Base-by-base conservation (phyloP, 768 basidiomycete genomes). In the Auricularia heimuer region DNA sequence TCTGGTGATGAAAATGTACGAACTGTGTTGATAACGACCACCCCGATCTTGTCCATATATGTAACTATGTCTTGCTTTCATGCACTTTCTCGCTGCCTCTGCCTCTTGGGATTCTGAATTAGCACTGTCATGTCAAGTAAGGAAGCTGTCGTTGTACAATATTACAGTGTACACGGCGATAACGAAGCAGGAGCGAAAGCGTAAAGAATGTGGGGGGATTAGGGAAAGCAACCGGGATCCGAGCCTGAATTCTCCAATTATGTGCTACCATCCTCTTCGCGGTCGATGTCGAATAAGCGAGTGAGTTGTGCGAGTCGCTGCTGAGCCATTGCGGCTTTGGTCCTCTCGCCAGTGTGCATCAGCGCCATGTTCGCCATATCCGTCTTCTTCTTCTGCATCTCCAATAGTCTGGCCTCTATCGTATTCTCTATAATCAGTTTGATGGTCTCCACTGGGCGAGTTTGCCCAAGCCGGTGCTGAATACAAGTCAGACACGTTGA, bases 401-500 rank as follows among this genome's bases (percentile, higher is more conserved):
- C 89, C 61, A 98, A 82, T 70, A 99, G 82, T 64, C 89, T 87
- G 64, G 86, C 89, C 77, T 99, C 97, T 74, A 99, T 97, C 35
- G 93, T 89, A 70, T 94, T 87, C 73, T 92, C 87, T 69, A 98
- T 97, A 72, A 99, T 93, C 65, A 95, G 82, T 74, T 95, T 97
- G 71, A 96, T 81, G 0, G 94, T 94, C 14, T 88, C 88, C 14
- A 99, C 97, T 0, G 93, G 91, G 64, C 86, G 83, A 1, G 89
- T 95, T 74, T 98, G 97, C 29, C 97, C 97, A 54, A 99, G 81
- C 62, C 97, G 95, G 75, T 99, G 97, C 92, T 96, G 71, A 61
- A 68, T 3, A 36, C 66, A 66, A 39, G 29, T 63, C 60, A 12
- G 33, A 62, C 65, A 29, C 37, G n/a, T 65, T 6, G 4, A 10